Conservation (phyloP, 306 rosid species). For the Cucurbita maxima region DNA sequence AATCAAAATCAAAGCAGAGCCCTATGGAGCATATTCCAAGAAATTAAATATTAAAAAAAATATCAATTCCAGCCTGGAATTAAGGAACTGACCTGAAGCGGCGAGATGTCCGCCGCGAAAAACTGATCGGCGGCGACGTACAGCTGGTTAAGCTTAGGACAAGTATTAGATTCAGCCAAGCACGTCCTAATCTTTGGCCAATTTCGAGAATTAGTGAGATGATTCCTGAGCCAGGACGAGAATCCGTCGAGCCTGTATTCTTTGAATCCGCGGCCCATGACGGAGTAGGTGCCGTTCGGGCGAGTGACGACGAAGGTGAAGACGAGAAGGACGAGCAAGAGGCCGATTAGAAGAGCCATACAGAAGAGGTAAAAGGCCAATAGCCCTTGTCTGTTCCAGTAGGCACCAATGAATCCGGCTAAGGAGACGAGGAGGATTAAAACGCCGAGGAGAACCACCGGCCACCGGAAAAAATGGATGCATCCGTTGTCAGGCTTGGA, state of each 20-base stretch:
- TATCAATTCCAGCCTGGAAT: not conserved
- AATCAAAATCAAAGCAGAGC: no score
- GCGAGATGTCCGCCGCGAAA: slow-evolving; percentile 51
- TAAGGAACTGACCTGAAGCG: slow-evolving; percentile 51
- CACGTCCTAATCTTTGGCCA: slow-evolving; percentile 62
- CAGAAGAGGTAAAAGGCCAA: slow-evolving; percentile 64
- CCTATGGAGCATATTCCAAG: not conserved
- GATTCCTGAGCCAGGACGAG: slow-evolving; percentile 58
- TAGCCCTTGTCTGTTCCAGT: slow-evolving; percentile 57
- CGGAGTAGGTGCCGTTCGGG: slow-evolving; percentile 39
- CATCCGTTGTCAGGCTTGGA: slow-evolving; percentile 76
- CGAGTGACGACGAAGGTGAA: slow-evolving; percentile 61
- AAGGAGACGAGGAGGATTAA: slow-evolving; percentile 57
- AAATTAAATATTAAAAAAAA: not conserved
- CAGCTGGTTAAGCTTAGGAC: slow-evolving; percentile 31
- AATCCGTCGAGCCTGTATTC: slow-evolving; percentile 50
- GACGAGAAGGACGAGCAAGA: slow-evolving; percentile 49
- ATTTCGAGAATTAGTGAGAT: slow-evolving; percentile 27
- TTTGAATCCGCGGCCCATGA: slow-evolving; percentile 34
- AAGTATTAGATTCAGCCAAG: slow-evolving; percentile 55
- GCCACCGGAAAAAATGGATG: slow-evolving; percentile 62
- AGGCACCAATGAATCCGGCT: slow-evolving; percentile 77
- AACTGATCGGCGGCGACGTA: slow-evolving; percentile 60
- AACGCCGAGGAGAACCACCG: slow-evolving; percentile 47
- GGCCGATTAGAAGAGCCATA: slow-evolving; percentile 61